Evolutionary conservation across 495 filamentous ascomycete genomes (phyloP).

Genomic region (Xylaria sp.): DNA sequence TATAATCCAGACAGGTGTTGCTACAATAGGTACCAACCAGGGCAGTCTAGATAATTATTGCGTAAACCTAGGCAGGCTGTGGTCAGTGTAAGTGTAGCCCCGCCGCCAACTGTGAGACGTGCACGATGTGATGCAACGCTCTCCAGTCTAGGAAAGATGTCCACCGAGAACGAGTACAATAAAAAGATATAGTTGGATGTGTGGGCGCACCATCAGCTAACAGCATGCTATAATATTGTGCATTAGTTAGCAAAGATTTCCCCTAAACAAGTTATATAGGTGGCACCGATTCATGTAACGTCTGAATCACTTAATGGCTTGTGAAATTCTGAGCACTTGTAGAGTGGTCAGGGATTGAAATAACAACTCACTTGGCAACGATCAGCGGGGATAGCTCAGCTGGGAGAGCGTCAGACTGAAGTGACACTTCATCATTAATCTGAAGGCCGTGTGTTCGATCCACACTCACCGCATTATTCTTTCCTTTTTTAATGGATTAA

Average conservation of each 20-base stretch:
- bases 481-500: no score
- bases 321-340: no score
- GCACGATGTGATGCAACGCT: not conserved
- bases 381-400: no score
- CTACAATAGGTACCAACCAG: not conserved
- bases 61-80: not conserved
- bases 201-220: slow-evolving; percentile 4
- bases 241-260: not conserved
- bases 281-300: no score
- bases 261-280: not conserved
- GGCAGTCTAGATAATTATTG: not conserved
- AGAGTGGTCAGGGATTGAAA: no score
- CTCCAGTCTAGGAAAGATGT: not conserved
- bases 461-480: no score
- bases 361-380: no score
- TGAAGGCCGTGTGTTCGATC: no score
- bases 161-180: no score
- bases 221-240: slow-evolving; percentile 4
- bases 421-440: no score
- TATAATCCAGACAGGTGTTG: not conserved
- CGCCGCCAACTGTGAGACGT: not conserved
- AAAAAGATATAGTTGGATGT: not conserved
- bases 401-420: no score
- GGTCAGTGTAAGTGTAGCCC: not conserved
- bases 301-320: no score